Conservation (phyloP, 441 rosid genomes). For the Biscutella laevigata region DNA sequence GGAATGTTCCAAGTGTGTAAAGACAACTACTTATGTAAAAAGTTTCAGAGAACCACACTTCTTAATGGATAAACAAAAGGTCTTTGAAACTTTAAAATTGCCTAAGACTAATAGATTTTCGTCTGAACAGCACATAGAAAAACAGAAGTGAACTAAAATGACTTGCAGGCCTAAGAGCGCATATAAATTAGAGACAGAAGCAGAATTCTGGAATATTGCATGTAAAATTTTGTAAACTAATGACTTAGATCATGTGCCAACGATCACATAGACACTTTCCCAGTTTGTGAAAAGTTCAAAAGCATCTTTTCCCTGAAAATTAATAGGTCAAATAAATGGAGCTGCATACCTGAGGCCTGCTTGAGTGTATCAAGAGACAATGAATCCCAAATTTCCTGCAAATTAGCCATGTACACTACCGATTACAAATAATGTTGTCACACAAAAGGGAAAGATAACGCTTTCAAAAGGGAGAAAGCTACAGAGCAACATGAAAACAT, state of each 20-base stretch:
- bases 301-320: too few species aligned
- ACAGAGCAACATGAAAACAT: background rate
- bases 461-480: background rate
- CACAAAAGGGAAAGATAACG: background rate
- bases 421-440: background rate
- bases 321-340: background rate
- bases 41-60: background rate
- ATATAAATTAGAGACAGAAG: background rate
- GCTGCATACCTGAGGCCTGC: slow-evolving; percentile 77
- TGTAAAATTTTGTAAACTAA: background rate
- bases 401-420: slow-evolving; percentile 17
- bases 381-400: slow-evolving; percentile 75
- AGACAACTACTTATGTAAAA: background rate
- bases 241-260: background rate
- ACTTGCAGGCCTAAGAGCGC: background rate
- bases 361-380: slow-evolving; percentile 62
- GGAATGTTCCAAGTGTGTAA: background rate
- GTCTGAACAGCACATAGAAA: background rate
- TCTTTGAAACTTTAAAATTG: background rate
- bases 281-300: background rate
- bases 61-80: background rate
- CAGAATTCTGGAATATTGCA: background rate
- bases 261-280: background rate
- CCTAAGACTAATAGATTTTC: background rate
- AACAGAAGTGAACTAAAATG: background rate